Evolutionary conservation across 202 grass and related monocot species (phyloP).

Genomic region (Zizania palustris): DNA sequence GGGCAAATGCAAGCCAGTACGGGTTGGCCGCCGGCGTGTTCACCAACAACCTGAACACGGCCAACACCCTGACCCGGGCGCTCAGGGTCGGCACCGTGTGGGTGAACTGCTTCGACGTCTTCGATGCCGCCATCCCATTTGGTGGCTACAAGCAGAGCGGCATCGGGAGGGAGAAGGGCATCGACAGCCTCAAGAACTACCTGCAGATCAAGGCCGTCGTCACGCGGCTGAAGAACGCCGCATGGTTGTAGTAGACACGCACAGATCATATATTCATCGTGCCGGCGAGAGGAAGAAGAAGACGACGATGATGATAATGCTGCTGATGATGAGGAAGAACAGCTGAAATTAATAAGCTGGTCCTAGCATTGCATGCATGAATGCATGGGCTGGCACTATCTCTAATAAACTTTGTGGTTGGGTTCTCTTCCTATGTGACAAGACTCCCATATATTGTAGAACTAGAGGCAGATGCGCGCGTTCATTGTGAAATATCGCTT

Average conservation of each 20-base stretch:
- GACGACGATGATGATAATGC: not conserved
- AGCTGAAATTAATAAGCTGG: constrained; percentile 46
- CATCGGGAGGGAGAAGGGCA: constrained; percentile 85
- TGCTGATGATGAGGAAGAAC: not conserved
- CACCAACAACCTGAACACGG: constrained; percentile 81
- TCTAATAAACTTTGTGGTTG: constrained; percentile 41
- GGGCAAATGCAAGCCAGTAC: constrained; percentile 64
- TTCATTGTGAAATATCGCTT: no score
- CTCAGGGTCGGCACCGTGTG: constrained; percentile 71
- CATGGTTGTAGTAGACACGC: constrained; percentile 71
- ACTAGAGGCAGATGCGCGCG: no score
- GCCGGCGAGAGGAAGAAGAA: not conserved
- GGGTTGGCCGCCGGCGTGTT: constrained; percentile 89
- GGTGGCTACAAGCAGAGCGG: constrained; percentile 98
- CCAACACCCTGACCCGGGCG: constrained; percentile 75
- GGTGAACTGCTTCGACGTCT: constrained; percentile 91
- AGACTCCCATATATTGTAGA: constrained; percentile 4
- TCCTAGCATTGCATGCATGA: not conserved
- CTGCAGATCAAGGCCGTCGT: constrained; percentile 82
- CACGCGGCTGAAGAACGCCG: constrained; percentile 63
- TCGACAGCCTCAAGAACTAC: constrained; percentile 94
- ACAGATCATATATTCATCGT: not conserved
- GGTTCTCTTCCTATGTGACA: constrained; percentile 31
- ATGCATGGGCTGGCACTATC: constrained; percentile 2
- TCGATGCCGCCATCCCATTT: constrained; percentile 80